phyloP scores from a whole-genome alignment of 202 grass and related monocot species.

The Panicum virgatum region DNA sequence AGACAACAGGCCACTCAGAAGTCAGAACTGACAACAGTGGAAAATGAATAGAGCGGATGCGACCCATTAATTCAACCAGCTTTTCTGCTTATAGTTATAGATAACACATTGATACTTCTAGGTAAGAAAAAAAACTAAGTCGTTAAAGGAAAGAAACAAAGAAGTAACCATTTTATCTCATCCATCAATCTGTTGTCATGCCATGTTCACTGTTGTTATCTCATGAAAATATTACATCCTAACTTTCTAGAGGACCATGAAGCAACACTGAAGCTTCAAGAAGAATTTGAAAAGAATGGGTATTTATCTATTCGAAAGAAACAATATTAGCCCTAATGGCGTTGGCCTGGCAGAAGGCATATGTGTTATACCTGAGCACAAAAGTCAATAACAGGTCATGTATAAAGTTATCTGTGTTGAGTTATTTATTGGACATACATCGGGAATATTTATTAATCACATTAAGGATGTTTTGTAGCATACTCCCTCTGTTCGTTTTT shows the following conservation, averaged over 20 bases:
- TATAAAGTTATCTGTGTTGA: neutral
- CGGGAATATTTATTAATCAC: constrained; percentile 16
- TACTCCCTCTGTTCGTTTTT: neutral
- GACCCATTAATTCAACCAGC: neutral
- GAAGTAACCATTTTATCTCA: neutral
- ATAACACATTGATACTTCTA: neutral
- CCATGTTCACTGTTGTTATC: constrained; percentile 11
- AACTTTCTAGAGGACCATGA: constrained; percentile 29
- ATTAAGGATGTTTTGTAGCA: neutral
- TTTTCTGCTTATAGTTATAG: neutral
- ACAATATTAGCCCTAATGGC: neutral
- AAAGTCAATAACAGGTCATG: neutral
- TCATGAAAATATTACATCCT: neutral
- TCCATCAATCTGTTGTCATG: neutral
- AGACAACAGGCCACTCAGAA: neutral
- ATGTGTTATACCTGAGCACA: neutral
- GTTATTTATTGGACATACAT: constrained; percentile 2
- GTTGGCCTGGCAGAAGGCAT: neutral
- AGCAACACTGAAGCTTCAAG: constrained; percentile 19
- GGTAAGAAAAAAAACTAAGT: neutral
- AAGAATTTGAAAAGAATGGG: neutral
- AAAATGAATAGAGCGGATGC: constrained; percentile 3
- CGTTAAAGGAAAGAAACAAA: constrained; percentile 4
- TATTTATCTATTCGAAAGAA: constrained; percentile 5
- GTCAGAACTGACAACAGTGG: neutral